A percentile compares a stretch with the other conserved stretches of the same genome.
phyloP scores from a whole-genome alignment of 495 filamentous ascomycete species.

The Saxophila tyrrhenica region DNA sequence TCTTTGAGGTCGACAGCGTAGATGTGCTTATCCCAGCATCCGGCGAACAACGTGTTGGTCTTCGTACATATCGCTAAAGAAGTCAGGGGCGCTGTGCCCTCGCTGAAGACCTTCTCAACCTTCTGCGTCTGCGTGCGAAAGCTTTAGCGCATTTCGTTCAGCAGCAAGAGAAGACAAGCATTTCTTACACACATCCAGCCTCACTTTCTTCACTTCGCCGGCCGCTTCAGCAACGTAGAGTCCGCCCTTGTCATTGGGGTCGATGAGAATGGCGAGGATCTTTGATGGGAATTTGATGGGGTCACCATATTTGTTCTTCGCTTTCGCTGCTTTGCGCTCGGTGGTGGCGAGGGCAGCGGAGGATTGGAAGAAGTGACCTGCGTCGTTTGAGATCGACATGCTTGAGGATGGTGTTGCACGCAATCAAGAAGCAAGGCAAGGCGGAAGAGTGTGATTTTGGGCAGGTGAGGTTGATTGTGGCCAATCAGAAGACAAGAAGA shows the following conservation, averaged over 20 bases:
- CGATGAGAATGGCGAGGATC: constrained; percentile 61
- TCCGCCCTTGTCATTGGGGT: constrained; percentile 49
- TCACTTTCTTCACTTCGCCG: constrained; percentile 60
- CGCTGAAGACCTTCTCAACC: constrained; percentile 46
- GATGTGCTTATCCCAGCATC: constrained; percentile 85
- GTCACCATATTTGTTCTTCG: constrained; percentile 68
- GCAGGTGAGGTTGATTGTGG: no score
- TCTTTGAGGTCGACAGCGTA: constrained; percentile 58
- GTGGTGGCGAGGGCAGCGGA: constrained; percentile 64
- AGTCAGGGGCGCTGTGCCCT: constrained; percentile 68
- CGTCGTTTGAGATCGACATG: constrained; percentile 57
- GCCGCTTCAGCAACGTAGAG: constrained; percentile 76
- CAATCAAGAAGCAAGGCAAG: no score
- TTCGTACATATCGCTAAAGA: constrained; percentile 58
- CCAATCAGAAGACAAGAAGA: no score
- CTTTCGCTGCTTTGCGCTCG: constrained; percentile 64
- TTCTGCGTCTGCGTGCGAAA: constrained; percentile 17
- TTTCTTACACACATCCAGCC: constrained; percentile 57
- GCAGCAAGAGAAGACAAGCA: constrained; percentile 1
- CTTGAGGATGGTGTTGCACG: no score
- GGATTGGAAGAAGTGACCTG: constrained; percentile 82
- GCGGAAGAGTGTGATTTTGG: no score
- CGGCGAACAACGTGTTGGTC: constrained; percentile 55
- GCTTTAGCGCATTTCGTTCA: not conserved
- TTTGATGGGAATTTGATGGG: constrained; percentile 77